Evolutionary conservation across 2,329 filamentous ascomycete genomes (phyloP).

Genomic region (Phaeophleospora eucalypticola): DNA sequence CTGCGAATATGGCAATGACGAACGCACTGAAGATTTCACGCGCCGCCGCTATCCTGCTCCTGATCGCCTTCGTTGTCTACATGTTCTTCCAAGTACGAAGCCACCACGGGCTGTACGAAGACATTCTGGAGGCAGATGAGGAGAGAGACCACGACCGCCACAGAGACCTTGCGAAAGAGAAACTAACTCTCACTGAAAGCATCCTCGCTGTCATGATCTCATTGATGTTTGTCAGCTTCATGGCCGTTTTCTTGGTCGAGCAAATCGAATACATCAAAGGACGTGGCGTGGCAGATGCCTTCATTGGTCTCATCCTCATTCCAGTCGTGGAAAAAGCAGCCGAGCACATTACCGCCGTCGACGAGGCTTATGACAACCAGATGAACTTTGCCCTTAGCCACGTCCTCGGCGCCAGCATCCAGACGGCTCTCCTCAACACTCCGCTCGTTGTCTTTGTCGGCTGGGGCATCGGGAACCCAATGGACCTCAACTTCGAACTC

Average conservation of each 20-base stretch:
- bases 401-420: slow-evolving; percentile 79
- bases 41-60: slow-evolving; percentile 64
- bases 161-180: slow-evolving; percentile 57
- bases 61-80: slow-evolving; percentile 60
- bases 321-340: slow-evolving; percentile 81
- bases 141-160: slow-evolving; percentile 60
- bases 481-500: slow-evolving; percentile 80
- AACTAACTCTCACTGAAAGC: slow-evolving; percentile 72
- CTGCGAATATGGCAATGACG: slow-evolving; percentile 22
- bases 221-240: slow-evolving; percentile 66
- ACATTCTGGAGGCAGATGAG: slow-evolving; percentile 69
- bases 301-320: slow-evolving; percentile 70
- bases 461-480: slow-evolving; percentile 65
- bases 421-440: slow-evolving; percentile 84
- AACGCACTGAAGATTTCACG: slow-evolving; percentile 64
- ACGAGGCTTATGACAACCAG: slow-evolving; percentile 78
- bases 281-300: slow-evolving; percentile 51
- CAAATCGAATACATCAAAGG: slow-evolving; percentile 61
- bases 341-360: slow-evolving; percentile 77
- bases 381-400: slow-evolving; percentile 78
- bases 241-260: slow-evolving; percentile 71
- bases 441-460: slow-evolving; percentile 78
- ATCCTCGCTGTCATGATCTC: slow-evolving; percentile 61
- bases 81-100: slow-evolving; percentile 71
- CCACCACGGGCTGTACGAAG: slow-evolving; percentile 74